These are phyloP conservation scores for Fusarium goolgardi DNA, from an alignment of 2,329 filamentous ascomycete species.

Conservation along the genomic window DNA sequence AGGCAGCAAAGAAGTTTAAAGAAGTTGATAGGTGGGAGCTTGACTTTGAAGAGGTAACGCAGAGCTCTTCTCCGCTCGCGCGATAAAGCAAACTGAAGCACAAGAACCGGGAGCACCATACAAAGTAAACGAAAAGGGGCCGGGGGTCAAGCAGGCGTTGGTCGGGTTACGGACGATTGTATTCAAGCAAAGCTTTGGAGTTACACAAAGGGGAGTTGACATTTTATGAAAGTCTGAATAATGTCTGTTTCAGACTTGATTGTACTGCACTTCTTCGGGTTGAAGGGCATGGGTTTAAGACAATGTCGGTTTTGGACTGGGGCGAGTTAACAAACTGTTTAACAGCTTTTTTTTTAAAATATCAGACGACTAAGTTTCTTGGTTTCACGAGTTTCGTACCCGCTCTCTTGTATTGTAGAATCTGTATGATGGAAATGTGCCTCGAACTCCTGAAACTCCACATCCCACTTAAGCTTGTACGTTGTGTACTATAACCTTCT, in stretches of 20 bases:
- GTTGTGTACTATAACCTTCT: not conserved
- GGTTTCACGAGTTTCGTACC: conserved; percentile 11
- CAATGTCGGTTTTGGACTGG: conserved; percentile 4
- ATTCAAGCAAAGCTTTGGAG: conserved; percentile 29
- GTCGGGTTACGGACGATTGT: conserved; percentile 12
- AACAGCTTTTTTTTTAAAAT: conserved; percentile 27
- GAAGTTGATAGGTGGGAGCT: conserved; percentile 77
- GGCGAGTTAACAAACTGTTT: conserved; percentile 11
- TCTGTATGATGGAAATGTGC: conserved; percentile 12
- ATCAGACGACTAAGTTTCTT: conserved; percentile 38
- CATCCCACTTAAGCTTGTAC: not conserved
- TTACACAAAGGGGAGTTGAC: conserved; percentile 24
- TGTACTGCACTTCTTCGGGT: conserved; percentile 19
- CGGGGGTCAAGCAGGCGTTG: conserved; percentile 25
- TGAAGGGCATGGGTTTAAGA: conserved; percentile 5
- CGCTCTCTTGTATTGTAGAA: conserved; percentile 7
- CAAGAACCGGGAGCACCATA: not conserved
- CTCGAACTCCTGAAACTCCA: conserved; percentile 38
- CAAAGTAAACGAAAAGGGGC: conserved; percentile 3
- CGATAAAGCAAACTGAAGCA: conserved; percentile 51
- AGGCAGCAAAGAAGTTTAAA: conserved; percentile 71
- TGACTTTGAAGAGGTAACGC: conserved; percentile 72
- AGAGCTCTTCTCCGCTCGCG: conserved; percentile 65
- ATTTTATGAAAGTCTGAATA: conserved; percentile 36
- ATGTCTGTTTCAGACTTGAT: conserved; percentile 37